Evolutionary conservation across 352 stramenopile species (phyloP), one percentile per base, ranked within the genome.

Genomic region (Phytophthora multivora): DNA sequence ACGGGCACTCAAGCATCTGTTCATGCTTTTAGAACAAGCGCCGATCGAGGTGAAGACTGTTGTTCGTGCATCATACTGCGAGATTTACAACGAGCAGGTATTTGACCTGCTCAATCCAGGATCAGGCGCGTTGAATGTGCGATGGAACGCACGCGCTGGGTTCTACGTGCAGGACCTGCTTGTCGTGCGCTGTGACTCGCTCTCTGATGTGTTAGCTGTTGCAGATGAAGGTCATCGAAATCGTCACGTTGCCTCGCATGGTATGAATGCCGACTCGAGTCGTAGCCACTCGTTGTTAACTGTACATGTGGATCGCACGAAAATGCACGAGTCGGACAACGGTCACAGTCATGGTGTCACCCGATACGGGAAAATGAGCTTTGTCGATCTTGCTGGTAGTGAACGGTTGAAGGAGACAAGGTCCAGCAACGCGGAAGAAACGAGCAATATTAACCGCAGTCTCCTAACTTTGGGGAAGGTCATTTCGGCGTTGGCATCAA

Each of bases 41-140:
- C 68, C 77, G 0, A 73, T 66, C 18, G 72, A 79, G 18, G 73
- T 83, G 19, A 83, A 79, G 49, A 91, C 86, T 45, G 62, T 89
- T 15, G 69, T 92, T 28, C 80, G 82, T 21, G 83, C 83, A 5
- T 91, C 83, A 12, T 92, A 88, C 56, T 92, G 80, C 47, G 83
- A 94, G 54, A 90, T 94, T 60, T 94, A 94, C 74, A 94, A 94
- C 66, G 85, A 94, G 51, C 80, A 91, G 28, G 82, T 87, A 0
- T 91, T 88, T 19, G 85, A 94, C 33, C 35, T 94, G 42, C 75
- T 94, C 8, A 91, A 94, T 57, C 69, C 83, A 21, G 69, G 67
- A 8, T 88, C 78, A 0, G 80, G 81, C 0, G 65, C 71, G 6
- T 68, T 94, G n/a, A 83, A 80, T 26, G 70, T 94, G 33, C 83